phyloP scores from a whole-genome alignment of 768 basidiomycete genomes.

The Pleurotus giganteus region DNA sequence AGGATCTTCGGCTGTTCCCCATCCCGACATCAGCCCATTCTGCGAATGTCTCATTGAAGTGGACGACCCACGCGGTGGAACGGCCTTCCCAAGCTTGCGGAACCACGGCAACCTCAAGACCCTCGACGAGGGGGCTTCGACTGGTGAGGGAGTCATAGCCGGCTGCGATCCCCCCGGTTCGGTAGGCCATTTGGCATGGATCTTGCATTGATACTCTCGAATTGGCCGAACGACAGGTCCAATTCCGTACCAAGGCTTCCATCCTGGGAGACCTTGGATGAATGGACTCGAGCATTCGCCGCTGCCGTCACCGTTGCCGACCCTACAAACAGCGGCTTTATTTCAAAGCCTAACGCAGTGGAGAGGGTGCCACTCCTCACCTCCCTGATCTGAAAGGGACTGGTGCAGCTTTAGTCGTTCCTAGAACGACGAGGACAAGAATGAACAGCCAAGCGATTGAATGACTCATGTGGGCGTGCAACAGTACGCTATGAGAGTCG shows the following conservation, averaged over 20 bases:
- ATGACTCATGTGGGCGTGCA: not conserved
- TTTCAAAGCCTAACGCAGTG: not conserved
- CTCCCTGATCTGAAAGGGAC: not conserved
- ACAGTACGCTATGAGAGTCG: too few species aligned
- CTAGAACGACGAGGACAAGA: not conserved
- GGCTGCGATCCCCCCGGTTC: too few species aligned
- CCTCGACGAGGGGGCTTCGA: not conserved
- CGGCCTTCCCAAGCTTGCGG: too few species aligned
- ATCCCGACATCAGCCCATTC: too few species aligned
- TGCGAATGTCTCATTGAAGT: not conserved
- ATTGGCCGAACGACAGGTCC: constrained; percentile 5
- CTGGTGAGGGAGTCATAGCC: not conserved
- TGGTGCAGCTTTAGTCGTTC: not conserved
- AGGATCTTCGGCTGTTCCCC: too few species aligned
- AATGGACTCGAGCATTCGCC: not conserved
- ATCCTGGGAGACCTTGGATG: constrained; percentile 4
- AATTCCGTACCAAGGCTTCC: constrained; percentile 8
- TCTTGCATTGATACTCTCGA: not conserved
- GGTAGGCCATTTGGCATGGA: not conserved
- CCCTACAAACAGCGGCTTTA: not conserved
- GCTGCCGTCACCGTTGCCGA: not conserved
- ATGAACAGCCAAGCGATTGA: not conserved
- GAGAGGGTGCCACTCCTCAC: too few species aligned
- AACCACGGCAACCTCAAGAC: not conserved
- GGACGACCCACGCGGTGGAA: too few species aligned